A percentile compares a stretch with the other conserved stretches of the same genome.
These are phyloP conservation scores for Gnetum montanum DNA, from an alignment of 75 land plant genomes.

Conservation along the genomic window DNA sequence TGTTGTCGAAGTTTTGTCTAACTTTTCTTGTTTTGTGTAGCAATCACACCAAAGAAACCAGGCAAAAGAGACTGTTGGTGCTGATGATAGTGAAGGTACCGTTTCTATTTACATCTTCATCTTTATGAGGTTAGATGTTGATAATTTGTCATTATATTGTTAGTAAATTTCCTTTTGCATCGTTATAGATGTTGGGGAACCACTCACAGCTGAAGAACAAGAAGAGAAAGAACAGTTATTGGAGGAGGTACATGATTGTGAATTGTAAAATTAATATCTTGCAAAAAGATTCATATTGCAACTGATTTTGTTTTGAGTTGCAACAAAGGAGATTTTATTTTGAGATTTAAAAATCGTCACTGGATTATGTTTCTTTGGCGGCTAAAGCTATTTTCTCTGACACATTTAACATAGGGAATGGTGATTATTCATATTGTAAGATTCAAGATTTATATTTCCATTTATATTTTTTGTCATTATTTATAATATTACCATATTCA, in stretches of 20 bases:
- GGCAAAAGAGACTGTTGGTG: conserved; percentile 54
- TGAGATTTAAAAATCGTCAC: too few species aligned
- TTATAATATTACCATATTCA: too few species aligned
- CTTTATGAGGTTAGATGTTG: too few species aligned
- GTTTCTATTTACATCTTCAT: background rate
- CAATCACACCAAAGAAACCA: conserved; percentile 66
- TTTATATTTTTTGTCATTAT: too few species aligned
- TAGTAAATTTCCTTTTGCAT: background rate
- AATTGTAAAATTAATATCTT: background rate
- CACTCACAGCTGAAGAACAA: conserved; percentile 82
- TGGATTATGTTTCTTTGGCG: too few species aligned
- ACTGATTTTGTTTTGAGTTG: conserved; percentile 5
- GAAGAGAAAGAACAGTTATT: conserved; percentile 87
- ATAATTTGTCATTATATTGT: background rate
- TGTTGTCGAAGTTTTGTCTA: background rate
- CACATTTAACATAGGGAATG: too few species aligned
- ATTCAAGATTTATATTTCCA: too few species aligned
- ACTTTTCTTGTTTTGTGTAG: conserved; percentile 19
- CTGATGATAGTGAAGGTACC: conserved; percentile 76
- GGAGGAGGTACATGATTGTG: conserved; percentile 33
- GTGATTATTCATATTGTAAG: too few species aligned
- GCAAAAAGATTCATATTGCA: background rate
- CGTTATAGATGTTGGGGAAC: conserved; percentile 60
- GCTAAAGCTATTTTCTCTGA: too few species aligned
- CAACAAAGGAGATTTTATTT: too few species aligned